phyloP scores from a whole-genome alignment of 345 rosid species.

The Eucalyptus paniculata region DNA sequence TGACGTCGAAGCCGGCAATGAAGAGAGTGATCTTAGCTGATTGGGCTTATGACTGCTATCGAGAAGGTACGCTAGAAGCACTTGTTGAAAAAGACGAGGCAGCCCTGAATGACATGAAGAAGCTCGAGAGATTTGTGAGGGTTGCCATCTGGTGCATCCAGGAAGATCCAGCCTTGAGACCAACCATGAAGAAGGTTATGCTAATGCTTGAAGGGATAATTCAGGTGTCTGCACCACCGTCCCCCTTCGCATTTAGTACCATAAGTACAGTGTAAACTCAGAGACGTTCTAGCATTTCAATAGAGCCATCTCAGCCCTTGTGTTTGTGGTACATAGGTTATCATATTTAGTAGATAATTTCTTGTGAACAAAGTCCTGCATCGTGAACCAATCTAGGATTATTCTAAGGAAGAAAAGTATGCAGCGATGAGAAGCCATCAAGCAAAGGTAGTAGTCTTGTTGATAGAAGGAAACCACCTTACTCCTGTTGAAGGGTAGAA shows the following conservation, averaged over 20 bases:
- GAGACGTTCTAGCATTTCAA: background rate
- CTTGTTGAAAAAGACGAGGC: conserved; percentile 10
- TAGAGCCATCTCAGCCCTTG: background rate
- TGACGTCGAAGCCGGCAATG: background rate
- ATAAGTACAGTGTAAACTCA: background rate
- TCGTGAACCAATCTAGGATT: background rate
- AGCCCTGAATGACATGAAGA: conserved; percentile 6
- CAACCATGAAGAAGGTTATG: conserved; percentile 36
- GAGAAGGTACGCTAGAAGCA: conserved; percentile 3
- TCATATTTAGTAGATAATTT: background rate
- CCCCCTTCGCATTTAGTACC: conserved; percentile 4
- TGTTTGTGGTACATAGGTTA: background rate
- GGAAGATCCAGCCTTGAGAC: conserved; percentile 37
- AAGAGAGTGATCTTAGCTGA: conserved; percentile 29
- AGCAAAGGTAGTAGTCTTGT: background rate
- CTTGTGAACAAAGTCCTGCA: background rate
- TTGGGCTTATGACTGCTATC: conserved; percentile 39
- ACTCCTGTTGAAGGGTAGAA: background rate
- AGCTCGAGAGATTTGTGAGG: conserved; percentile 17
- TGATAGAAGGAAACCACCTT: background rate
- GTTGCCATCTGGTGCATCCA: conserved; percentile 52
- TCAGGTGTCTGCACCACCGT: conserved; percentile 17
- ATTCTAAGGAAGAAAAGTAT: background rate
- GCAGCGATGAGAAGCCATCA: background rate
- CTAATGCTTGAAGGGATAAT: conserved; percentile 48